Base-by-base conservation (phyloP, 257 asterid species). In the Plantago ovata region DNA sequence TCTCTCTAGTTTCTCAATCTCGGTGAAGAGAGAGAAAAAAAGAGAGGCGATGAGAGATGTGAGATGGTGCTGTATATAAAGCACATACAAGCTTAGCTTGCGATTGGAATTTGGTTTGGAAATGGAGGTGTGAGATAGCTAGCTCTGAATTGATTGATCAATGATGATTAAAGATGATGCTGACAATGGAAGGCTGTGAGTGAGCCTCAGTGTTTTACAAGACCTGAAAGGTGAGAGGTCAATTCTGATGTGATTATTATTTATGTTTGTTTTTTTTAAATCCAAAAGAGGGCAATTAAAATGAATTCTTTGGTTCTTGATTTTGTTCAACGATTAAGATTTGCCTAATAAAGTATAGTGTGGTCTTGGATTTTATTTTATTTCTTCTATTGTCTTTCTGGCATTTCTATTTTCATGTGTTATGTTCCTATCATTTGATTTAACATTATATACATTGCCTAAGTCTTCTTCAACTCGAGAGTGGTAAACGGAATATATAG, bases 131-230 rank as follows among this genome's bases (percentile, higher is more conserved):
- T 14, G 36, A 28, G 4, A 8, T 28, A 3, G 36, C n/a, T n/a
- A n/a, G n/a, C n/a, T n/a, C n/a, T n/a, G n/a, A n/a, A n/a, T n/a
- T n/a, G n/a, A n/a, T n/a, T n/a, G n/a, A n/a, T n/a, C n/a, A n/a
- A 28, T 28, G 36, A 1, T 28, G 36, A 28, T 28, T n/a, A n/a
- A n/a, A n/a, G 36, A 28, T 1, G 36, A 64, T 24, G 64, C 58
- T 62, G 19, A 53, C 40, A 57, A 68, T 61, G 77, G 75, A 57
- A 56, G 75, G 52, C 22, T 55, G 13, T 60, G 23, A 20, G 56
- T 60, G 43, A 40, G 68, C 32, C 32, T 55, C 11, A 49, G 24
- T 47, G 42, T 53, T 12, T 46, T 13, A 62, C 4, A 64, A 16
- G 36, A 28, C 36, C 36, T 28, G 45, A 66, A 51, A 63, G 74